phyloP scores from a whole-genome alignment of 306 rosid species.

The Fragaria vesca region DNA sequence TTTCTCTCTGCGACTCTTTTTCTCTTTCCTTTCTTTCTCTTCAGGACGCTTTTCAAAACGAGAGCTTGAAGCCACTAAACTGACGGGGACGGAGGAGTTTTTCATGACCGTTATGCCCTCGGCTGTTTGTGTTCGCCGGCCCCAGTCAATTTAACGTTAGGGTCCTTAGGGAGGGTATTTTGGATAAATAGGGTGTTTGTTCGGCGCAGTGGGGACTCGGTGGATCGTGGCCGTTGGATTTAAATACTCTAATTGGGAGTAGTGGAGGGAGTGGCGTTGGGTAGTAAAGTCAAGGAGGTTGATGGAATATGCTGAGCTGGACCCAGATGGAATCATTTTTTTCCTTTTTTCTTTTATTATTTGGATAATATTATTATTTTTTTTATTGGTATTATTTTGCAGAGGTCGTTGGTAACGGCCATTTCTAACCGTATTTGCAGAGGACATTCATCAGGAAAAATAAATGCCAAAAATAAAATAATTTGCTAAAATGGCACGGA shows the following conservation, averaged over 20 bases:
- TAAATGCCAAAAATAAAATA: neutral
- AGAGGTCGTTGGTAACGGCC: conserved; percentile 32
- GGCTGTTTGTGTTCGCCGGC: neutral
- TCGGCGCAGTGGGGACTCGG: neutral
- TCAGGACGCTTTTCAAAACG: conserved; percentile 28
- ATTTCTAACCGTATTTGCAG: conserved; percentile 27
- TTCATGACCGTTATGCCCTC: conserved; percentile 48
- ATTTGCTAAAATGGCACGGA: neutral
- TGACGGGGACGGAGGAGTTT: neutral
- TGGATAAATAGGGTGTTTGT: conserved; percentile 18
- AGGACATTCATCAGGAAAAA: neutral
- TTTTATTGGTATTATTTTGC: neutral
- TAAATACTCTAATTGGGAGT: conserved; percentile 13
- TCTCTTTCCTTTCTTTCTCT: neutral
- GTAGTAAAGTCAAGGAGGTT: conserved; percentile 15
- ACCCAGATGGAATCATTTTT: conserved; percentile 12
- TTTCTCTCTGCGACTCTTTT: neutral
- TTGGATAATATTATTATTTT: neutral
- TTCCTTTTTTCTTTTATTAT: neutral
- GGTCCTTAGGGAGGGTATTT: conserved; percentile 30
- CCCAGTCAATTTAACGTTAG: conserved; percentile 23
- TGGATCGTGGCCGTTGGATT: conserved; percentile 32
- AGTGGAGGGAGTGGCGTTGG: neutral
- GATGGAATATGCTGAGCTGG: conserved; percentile 47
- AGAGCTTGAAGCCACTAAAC: conserved; percentile 7